A percentile compares a stretch with the other conserved stretches of the same genome.
These are phyloP conservation scores for Aspergillus intermedius DNA, from an alignment of 2,329 filamentous ascomycete species.

Conservation along the genomic window DNA sequence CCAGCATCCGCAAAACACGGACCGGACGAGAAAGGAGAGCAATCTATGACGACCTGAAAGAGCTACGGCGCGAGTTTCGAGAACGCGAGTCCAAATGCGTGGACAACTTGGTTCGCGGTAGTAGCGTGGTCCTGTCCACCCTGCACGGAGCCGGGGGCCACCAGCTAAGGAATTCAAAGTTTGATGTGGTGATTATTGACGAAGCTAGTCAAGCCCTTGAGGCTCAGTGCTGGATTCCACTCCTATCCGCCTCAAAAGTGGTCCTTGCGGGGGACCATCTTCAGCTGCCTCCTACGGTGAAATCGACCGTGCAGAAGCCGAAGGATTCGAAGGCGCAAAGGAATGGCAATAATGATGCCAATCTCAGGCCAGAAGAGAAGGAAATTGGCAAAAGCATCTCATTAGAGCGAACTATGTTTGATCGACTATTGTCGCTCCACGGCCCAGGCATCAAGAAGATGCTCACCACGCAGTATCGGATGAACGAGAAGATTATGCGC, in stretches of 20 bases:
- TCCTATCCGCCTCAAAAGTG: slow-evolving; percentile 72
- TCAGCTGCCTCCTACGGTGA: slow-evolving; percentile 91
- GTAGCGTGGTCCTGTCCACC: slow-evolving; percentile 85
- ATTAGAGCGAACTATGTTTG: slow-evolving; percentile 88
- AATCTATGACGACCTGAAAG: slow-evolving; percentile 79
- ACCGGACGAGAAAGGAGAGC: slow-evolving; percentile 70
- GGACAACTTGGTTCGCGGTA: slow-evolving; percentile 63
- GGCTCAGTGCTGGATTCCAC: slow-evolving; percentile 92
- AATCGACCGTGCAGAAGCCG: slow-evolving; percentile 53
- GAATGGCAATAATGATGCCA: slow-evolving; percentile 21
- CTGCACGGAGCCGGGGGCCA: slow-evolving; percentile 85
- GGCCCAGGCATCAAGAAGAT: slow-evolving; percentile 82
- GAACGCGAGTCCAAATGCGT: slow-evolving; percentile 79
- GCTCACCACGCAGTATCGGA: slow-evolving; percentile 95
- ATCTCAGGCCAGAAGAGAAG: slow-evolving; percentile 32
- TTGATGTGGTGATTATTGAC: slow-evolving; percentile 92
- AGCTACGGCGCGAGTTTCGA: slow-evolving; percentile 80
- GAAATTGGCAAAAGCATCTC: slow-evolving; percentile 47
- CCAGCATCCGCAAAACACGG: slow-evolving; percentile 78
- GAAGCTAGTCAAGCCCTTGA: slow-evolving; percentile 94
- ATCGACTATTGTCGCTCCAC: slow-evolving; percentile 74
- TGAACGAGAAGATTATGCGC: slow-evolving; percentile 93
- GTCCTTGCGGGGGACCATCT: slow-evolving; percentile 91
- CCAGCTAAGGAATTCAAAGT: slow-evolving; percentile 70
- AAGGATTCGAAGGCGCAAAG: slow-evolving; percentile 13